phyloP scores from a whole-genome alignment of 345 rosid species.

The Salix suchowensis region DNA sequence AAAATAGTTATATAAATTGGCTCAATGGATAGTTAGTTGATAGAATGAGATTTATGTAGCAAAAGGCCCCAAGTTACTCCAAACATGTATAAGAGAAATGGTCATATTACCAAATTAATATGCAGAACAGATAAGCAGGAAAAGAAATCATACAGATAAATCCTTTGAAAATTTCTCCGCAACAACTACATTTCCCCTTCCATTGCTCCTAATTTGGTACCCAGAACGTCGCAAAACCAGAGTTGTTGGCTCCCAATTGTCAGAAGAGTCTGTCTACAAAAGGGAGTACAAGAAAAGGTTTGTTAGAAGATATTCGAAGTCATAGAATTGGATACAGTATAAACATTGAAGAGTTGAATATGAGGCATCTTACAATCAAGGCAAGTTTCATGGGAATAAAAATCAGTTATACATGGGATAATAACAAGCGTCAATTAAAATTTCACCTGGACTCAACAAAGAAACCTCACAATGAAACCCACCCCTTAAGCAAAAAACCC shows the following conservation, averaged over 20 bases:
- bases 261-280: constrained; percentile 58
- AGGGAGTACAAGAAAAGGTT: neutral
- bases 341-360: neutral
- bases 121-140: neutral
- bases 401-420: too few relatives aligned
- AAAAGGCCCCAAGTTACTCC: too few relatives aligned
- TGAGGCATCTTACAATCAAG: too few relatives aligned
- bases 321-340: neutral
- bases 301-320: neutral
- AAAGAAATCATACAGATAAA: constrained; percentile 39
- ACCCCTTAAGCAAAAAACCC: too few relatives aligned
- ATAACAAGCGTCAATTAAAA: too few relatives aligned
- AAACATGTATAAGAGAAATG: neutral
- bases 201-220: constrained; percentile 59
- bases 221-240: constrained; percentile 47
- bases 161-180: constrained; percentile 64
- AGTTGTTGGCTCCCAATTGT: constrained; percentile 66
- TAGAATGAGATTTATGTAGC: too few relatives aligned
- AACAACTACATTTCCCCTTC: constrained; percentile 38
- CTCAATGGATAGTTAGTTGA: too few relatives aligned
- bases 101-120: neutral
- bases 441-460: too few relatives aligned
- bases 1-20: neutral
- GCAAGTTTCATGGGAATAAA: too few relatives aligned
- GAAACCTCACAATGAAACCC: too few relatives aligned